Evolutionary conservation across 2,329 filamentous ascomycete genomes (phyloP), one percentile per base, ranked within the genome.

Genomic region (Phialemonium atrogriseum): DNA sequence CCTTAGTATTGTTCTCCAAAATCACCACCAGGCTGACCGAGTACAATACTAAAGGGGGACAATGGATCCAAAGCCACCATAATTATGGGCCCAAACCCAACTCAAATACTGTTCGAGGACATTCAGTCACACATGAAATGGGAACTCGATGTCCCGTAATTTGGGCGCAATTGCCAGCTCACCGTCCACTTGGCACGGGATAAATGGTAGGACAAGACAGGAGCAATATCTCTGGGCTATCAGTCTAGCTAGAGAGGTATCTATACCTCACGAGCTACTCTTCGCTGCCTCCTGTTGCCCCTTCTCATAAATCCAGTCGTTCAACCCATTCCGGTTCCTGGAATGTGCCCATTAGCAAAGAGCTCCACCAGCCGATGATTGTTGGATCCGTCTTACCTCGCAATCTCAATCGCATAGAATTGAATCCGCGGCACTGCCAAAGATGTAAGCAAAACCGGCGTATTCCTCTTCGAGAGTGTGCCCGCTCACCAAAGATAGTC

Each of bases 221-320:
- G 20, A 7, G 20, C 8, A 22, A 7, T 22, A 8, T 11, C 11
- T 7, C 20, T 11, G 11, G 20, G 20, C 8, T 7, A 8, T 22
- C 20, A 7, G 20, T 22, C 20, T 22, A 17, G 26, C 15, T 27
- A 16, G 15, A 15, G 13, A 10, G 26, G 20, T 34, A 24, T 36
- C 15, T 5, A 10, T 27, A 41, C 43, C 21, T 30, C 21, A 30
- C 17, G 19, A 24, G 40, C 51, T 25, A 14, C 18, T 26, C 11
- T 33, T 51, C 44, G 59, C 56, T 55, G 71, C 72, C 45, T 73
- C 65, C 34, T 70, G 68, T 49, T 89, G 77, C 2, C 80, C 75
- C 55, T 84, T 72, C 62, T 96, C 88, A 58, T 89, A 91, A 41
- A 98, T 77, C 91, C 91, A 98, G 59, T 98, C 91, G 52, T 98